These are phyloP conservation scores for Salpingoeca rosetta DNA, from an alignment of 78 protist genomes.

Conservation along the genomic window DNA sequence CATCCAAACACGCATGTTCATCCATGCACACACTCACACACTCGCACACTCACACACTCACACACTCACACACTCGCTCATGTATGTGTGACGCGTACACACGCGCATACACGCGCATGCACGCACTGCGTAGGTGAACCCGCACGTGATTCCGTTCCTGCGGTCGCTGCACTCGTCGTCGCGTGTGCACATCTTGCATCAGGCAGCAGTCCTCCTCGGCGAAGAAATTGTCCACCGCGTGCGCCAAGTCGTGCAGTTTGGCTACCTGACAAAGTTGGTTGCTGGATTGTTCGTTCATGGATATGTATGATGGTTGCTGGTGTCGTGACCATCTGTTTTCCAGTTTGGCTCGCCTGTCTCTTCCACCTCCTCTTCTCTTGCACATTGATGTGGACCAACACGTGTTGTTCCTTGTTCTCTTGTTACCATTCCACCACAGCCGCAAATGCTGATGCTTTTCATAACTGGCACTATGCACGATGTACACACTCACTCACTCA, in stretches of 20 bases:
- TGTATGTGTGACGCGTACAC: not conserved
- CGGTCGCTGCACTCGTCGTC: not conserved
- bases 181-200: not conserved
- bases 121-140: not conserved
- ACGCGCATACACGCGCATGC: not conserved
- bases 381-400: too few relatives aligned
- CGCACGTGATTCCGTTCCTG: not conserved
- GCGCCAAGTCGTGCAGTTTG: not conserved
- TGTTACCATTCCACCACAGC: too few relatives aligned
- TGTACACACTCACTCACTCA: too few relatives aligned
- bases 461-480: too few relatives aligned
- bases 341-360: not conserved
- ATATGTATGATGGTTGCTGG: not conserved
- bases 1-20: slow-evolving; percentile 3
- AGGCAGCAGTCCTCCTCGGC: slow-evolving; percentile 10
- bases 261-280: not conserved
- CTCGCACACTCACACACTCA: not conserved
- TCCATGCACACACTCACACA: not conserved
- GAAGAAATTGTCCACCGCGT: not conserved
- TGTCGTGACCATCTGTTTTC: not conserved
- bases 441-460: too few relatives aligned
- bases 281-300: too few relatives aligned
- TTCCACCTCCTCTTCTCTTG: not conserved
- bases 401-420: too few relatives aligned
- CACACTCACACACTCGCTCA: not conserved